Evolutionary conservation across 768 basidiomycete species (phyloP).

Genomic region (Suillus alpinus): DNA sequence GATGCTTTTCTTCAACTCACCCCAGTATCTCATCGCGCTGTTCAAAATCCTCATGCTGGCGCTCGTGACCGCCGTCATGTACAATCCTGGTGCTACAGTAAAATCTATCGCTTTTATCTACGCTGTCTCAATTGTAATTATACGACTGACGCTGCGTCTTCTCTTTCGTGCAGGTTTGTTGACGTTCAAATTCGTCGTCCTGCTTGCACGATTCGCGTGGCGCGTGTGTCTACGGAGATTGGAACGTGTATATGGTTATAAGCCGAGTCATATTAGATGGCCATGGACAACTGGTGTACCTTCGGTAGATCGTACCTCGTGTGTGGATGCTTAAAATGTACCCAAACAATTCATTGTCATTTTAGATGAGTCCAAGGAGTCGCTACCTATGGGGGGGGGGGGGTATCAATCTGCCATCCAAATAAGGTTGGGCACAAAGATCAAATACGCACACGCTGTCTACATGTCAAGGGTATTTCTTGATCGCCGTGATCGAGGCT

Average conservation of each 20-base stretch:
- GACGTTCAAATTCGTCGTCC: not conserved
- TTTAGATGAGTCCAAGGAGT: not conserved
- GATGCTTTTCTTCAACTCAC: not conserved
- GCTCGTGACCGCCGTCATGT: slow-evolving; percentile 12
- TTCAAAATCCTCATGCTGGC: slow-evolving; percentile 15
- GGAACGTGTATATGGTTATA: not conserved
- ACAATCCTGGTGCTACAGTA: slow-evolving; percentile 9
- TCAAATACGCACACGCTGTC: too few species aligned
- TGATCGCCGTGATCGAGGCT: not conserved
- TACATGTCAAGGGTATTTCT: not conserved
- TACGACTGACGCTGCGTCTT: not conserved
- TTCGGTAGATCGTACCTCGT: not conserved
- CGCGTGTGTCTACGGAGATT: not conserved
- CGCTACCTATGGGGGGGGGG: too few species aligned
- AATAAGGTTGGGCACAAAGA: not conserved
- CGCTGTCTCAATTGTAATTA: not conserved
- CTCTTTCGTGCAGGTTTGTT: not conserved
- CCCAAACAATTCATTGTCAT: not conserved
- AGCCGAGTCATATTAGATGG: not conserved
- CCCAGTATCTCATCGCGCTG: not conserved
- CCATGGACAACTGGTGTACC: not conserved
- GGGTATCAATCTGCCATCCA: not conserved
- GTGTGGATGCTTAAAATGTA: not conserved
- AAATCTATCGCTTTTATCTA: not conserved
- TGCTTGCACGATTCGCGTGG: not conserved